Evolutionary conservation across 768 basidiomycete genomes (phyloP), one percentile per base, ranked within the genome.

Genomic region (Vararia minispora): DNA sequence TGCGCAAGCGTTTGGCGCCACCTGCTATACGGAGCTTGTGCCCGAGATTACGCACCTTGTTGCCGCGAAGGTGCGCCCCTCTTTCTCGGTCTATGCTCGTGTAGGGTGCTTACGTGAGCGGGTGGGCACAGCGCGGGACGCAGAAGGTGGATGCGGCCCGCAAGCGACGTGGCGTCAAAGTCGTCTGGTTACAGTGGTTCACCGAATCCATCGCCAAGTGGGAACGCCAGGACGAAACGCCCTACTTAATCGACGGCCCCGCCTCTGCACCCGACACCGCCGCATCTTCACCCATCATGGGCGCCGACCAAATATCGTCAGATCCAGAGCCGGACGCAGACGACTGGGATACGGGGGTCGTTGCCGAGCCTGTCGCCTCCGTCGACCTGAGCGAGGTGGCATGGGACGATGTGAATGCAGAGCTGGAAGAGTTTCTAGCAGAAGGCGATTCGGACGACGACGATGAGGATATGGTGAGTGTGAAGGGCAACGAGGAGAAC

Each of bases 181-280:
- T 97, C 43, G 89, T 98, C 14, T 86, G 85, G 76, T 59, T 84
- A 6, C 66, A 72, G 7, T 99, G 94, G 94, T 83, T 98, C 52
- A 78, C 74, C 23, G 85, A 92, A 55, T 89, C 82, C 9, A 64
- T 92, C 40, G 80, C 85, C n/a, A 64, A 79, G n/a, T 97, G 94
- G 90, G 62, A 62, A 37, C 74, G 75, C 39, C 80, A 84, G 52
- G 78, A 83, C 45, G 94, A 95, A 60, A 65, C 63, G 1, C 69
- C 71, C 2, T 94, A 90, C 61, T 62, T 86, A 28, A 65, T 85
- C 37, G 79, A 83, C 51, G 73, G 72, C 35, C 72, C 72, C 14
- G 59, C 68, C 29, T 57, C 57, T 28, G 53, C 62, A 34, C 61
- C 64, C 38, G 53, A 58, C 37, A 56, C 52, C 24, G 63, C 62